Base-by-base conservation (phyloP, 441 rosid genomes). In the Populus hybrid region DNA sequence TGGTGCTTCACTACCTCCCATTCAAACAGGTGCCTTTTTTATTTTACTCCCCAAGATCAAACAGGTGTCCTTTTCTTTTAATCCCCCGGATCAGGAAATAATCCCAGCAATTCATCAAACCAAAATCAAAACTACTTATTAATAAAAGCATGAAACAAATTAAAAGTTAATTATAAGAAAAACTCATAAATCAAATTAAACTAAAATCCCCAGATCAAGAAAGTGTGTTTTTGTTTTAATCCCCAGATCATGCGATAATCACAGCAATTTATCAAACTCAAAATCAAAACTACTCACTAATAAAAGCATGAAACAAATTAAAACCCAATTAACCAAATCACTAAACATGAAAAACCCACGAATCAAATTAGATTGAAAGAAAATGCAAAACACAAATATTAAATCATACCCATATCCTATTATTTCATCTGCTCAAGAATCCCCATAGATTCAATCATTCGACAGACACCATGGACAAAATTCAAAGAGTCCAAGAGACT, bases 371-470 rank as follows among this genome's bases (percentile, higher is more conserved):
- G 36, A 71, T 28, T 75, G 34, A 69, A 61, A 85, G 65, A 76
- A 69, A 79, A 80, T 53, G 21, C 61, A 78, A 32, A 76, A 30
- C 26, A 46, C 0, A 80, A 3, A 79, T 63, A 76, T 85, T 85
- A 86, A 89, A 90, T 86, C 84, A 89, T 83, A 82, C 86, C 87
- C 87, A 85, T 87, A 87, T 85, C 88, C 83, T 83, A 82, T 75
- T 74, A 80, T 83, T 79, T 75, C 79, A 76, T 76, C 79, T 36
- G 67, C 77, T 76, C 75, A 75, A 84, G 83, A 85, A 82, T 82
- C 85, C 76, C 79, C 77, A 79, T 79, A 83, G 86, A 84, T 82
- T 86, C 82, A 82, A 79, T 83, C 82, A 84, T 75, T 81, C 61
- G 75, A 67, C 73, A 78, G 75, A 74, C 80, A 82, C 82, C 75